These are phyloP conservation scores for Penicillium janthinellum DNA, from an alignment of 2,329 filamentous ascomycete species.

Conservation along the genomic window DNA sequence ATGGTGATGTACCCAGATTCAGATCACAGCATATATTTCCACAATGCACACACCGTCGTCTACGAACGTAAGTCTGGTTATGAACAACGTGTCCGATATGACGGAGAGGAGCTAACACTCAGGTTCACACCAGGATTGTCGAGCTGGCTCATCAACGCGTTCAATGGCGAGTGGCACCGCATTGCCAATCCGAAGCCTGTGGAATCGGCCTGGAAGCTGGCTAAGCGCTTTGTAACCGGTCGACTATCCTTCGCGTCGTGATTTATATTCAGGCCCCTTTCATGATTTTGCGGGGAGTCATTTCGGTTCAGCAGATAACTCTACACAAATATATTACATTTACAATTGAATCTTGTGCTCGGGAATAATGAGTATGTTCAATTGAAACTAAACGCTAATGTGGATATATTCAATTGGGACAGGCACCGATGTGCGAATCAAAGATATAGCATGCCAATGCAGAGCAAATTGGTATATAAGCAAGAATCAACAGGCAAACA, in stretches of 20 bases:
- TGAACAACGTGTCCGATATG: neutral
- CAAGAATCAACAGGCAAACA: neutral
- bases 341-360: neutral
- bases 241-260: neutral
- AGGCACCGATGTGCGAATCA: too few species aligned
- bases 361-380: neutral
- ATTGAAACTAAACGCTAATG: neutral
- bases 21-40: slow-evolving; percentile 92
- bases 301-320: neutral
- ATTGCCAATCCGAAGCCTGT: slow-evolving; percentile 56
- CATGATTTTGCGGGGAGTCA: neutral
- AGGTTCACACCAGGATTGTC: slow-evolving; percentile 37
- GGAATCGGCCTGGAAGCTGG: slow-evolving; percentile 31
- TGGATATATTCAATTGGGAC: neutral
- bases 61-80: slow-evolving; percentile 73
- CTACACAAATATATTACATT: neutral
- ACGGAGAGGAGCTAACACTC: slow-evolving; percentile 1
- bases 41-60: slow-evolving; percentile 87
- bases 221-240: slow-evolving; percentile 19
- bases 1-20: slow-evolving; percentile 96
- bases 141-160: slow-evolving; percentile 95
- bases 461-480: neutral
- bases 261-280: neutral
- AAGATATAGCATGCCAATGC: neutral
- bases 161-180: slow-evolving; percentile 89